Base-by-base conservation (phyloP, 202 grass and related monocot genomes). In the Zoysia matrella region DNA sequence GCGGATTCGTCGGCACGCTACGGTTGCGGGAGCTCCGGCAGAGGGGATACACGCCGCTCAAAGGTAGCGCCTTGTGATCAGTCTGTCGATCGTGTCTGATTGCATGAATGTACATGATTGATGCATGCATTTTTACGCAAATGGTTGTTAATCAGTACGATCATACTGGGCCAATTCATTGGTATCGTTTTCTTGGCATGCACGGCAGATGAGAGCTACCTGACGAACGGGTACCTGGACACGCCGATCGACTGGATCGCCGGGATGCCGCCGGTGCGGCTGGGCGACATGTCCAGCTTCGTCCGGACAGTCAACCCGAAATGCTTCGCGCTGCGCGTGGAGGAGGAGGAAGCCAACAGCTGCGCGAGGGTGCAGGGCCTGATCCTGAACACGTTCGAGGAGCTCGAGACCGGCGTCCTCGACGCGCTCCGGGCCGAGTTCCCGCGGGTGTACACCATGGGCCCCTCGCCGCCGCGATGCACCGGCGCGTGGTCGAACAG, bases 171-270 rank as follows among this genome's bases (percentile, higher is more conserved):
- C 49, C 11, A 51, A 50, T 50, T 50, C 48, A 6, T 50, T 50
- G 45, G 1, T 16, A 3, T 18, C 2, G 15, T 13, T 58, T 48
- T 4, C 40, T 66, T 44, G 10, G 3, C 22, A 4, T 6, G 30
- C 15, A 60, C 48, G 46, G 80, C 74, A 97, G 93, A 97, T 56
- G 88, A 85, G 61, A 93, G 84, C 70, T 81, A 74, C 72, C 81
- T 94, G 50, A 94, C 86, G 13, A 92, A 94, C 76, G 94, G 94
- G 30, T 94, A 92, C 85, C 88, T 97, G 2, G 92, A 97, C 65
- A 94, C 88, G 70, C 81, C 88, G 11, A 94, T 97, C 75, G 86
- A 94, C 81, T 92, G 92, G 88, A 94, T 97, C 85, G 57, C 71
- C 0, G 94, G 94, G 11, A 89, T 91, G 83, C 80, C 67, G 46